Conservation (phyloP, 805 yeast species). For the Huiozyma sinensis region DNA sequence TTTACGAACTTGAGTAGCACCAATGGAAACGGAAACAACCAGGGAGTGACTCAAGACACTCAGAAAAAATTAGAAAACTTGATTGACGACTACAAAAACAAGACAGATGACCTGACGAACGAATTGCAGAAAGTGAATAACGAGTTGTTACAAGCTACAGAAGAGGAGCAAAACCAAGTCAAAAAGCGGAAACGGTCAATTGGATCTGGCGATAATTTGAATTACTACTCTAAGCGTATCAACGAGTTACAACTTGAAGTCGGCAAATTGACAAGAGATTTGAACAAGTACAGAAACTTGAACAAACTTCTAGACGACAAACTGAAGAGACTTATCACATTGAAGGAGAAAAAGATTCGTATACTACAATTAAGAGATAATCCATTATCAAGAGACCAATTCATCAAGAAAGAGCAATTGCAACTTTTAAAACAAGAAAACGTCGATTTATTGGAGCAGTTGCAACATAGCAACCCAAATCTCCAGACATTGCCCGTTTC, state of each 20-base stretch:
- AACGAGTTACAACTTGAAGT: slow-evolving; percentile 34
- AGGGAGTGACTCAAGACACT: slow-evolving; percentile 14
- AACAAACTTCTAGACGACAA: slow-evolving; percentile 31
- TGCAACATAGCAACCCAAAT: slow-evolving; percentile 8
- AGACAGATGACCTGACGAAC: slow-evolving; percentile 35
- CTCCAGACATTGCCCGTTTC: slow-evolving; percentile 43
- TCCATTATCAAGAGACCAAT: slow-evolving; percentile 53
- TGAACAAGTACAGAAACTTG: slow-evolving; percentile 30
- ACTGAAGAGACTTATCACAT: slow-evolving; percentile 24
- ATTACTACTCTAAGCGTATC: slow-evolving; percentile 23
- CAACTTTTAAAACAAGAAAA: slow-evolving; percentile 50
- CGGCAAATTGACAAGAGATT: slow-evolving; percentile 28
- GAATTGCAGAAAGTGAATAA: slow-evolving; percentile 29
- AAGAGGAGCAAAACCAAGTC: slow-evolving; percentile 6
- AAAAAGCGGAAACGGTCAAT: slow-evolving; percentile 23
- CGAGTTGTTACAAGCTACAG: slow-evolving; percentile 11
- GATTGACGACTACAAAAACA: slow-evolving; percentile 45
- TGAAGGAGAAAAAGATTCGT: slow-evolving; percentile 33
- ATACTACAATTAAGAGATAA: slow-evolving; percentile 55
- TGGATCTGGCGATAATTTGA: slow-evolving; percentile 7
- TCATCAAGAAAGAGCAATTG: slow-evolving; percentile 43
- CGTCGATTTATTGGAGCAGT: slow-evolving; percentile 34
- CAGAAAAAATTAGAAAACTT: slow-evolving; percentile 23
- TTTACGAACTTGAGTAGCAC: slow-evolving; percentile 9
- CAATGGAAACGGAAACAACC: background rate